Percentiles rank a stretch among this genome's conserved stretches.
Evolutionary conservation across 176 grass and related monocot species (phyloP).

Genomic region (Oryza coarctata): DNA sequence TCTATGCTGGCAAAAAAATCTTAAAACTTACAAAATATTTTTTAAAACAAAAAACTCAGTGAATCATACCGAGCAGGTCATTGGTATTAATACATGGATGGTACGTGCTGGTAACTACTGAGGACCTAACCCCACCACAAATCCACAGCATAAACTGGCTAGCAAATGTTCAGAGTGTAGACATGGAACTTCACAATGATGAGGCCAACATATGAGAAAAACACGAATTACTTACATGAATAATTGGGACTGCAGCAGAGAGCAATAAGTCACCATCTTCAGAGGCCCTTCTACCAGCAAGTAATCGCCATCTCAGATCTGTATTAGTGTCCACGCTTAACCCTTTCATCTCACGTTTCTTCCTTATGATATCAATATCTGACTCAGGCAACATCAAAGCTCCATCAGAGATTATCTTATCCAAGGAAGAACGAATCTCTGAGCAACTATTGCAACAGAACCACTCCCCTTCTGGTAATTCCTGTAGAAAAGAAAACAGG

Average conservation of each 20-base stretch:
- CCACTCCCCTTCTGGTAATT: slow-evolving; percentile 89
- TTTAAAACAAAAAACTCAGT: neutral
- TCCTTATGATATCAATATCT: slow-evolving; percentile 72
- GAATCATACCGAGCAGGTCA: neutral
- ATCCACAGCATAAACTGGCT: neutral
- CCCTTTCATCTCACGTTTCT: slow-evolving; percentile 53
- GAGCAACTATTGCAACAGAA: slow-evolving; percentile 70
- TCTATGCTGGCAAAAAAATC: neutral
- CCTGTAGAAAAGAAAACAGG: slow-evolving; percentile 49
- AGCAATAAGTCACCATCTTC: slow-evolving; percentile 61
- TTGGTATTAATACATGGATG: neutral
- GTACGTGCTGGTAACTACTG: neutral
- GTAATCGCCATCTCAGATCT: slow-evolving; percentile 73
- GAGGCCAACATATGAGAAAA: neutral
- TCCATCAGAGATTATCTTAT: slow-evolving; percentile 59
- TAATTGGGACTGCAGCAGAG: slow-evolving; percentile 73
- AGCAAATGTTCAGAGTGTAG: neutral
- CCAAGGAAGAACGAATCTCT: slow-evolving; percentile 56
- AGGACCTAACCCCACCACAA: neutral
- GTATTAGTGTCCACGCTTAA: slow-evolving; percentile 37
- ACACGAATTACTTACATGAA: slow-evolving; percentile 65
- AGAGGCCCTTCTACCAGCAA: slow-evolving; percentile 70
- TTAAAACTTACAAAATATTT: neutral
- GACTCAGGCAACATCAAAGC: slow-evolving; percentile 37
- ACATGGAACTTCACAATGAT: neutral